Evolutionary conservation across 2,329 filamentous ascomycete species (phyloP), one percentile per base, ranked within the genome.

Genomic region (Cercospora janseana): DNA sequence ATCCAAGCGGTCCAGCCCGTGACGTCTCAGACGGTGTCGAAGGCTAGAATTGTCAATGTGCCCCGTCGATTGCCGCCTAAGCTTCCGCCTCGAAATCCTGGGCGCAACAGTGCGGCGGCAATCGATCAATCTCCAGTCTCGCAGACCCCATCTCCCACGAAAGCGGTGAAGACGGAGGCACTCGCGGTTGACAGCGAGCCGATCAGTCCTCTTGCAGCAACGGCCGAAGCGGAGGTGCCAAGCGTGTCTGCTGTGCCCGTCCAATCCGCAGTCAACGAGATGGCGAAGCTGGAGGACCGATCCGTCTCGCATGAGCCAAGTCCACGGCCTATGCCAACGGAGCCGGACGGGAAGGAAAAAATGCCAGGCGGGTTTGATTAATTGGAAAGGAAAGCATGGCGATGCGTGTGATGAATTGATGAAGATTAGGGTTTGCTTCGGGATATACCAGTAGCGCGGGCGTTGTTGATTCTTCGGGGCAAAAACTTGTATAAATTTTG

Each of bases 31-130:
- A 59, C 59, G n/a, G 56, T 67, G 49, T 85, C 82, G 29, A 86
- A 87, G 63, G 88, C 89, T 18, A 85, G 86, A 43, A 75, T 96
- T 43, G 88, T 96, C 21, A 90, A 82, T 37, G 95, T 96, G 51
- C 83, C 87, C 9, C 94, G 92, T 71, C 80, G 89, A 27, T 70
- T 84, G 1, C 81, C 91, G 2, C 90, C 91, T 1, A 83, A 87
- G 6, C 78, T 95, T 9, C 91, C 91, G 1, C 78, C 81, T 3
- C 78, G 90, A 40, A 95, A 87, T 64, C 86, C 88, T 1, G 83
- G 83, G 52, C 71, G 74, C 31, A 69, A 57, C 24, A 49, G 55
- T 31, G 62, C 63, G 18, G 62, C 64, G 15, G 58, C 70, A 18
- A 62, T 71, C 47, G 58, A 63, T 42, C 61, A 55, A 3, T 63